A percentile compares a stretch with the other conserved stretches of the same genome.
These are phyloP conservation scores for Peronospora destructor DNA, from an alignment of 352 stramenopile genomes.

Conservation along the genomic window DNA sequence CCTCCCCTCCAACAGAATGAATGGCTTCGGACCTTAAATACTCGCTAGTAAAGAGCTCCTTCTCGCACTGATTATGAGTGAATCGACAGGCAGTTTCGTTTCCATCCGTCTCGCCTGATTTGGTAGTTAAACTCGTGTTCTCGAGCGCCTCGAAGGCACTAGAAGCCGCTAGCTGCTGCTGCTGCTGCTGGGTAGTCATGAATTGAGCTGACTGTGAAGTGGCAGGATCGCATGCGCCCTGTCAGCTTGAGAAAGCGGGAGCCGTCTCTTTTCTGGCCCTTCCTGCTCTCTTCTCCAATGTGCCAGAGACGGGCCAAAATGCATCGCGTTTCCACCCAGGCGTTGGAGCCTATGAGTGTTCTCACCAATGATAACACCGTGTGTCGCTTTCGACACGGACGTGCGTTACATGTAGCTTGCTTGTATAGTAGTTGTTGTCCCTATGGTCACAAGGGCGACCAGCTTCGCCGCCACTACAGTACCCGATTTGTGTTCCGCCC, in stretches of 20 bases:
- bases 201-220: slow-evolving; percentile 1
- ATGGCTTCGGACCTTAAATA: slow-evolving; percentile 49
- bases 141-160: too few species aligned
- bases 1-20: neutral
- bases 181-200: slow-evolving; percentile 16
- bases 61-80: slow-evolving; percentile 65
- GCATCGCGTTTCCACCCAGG: too few species aligned
- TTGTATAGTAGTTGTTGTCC: neutral
- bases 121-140: too few species aligned
- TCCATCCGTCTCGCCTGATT: too few species aligned
- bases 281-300: slow-evolving; percentile 23
- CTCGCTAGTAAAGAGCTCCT: slow-evolving; percentile 64
- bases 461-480: too few species aligned
- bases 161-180: too few species aligned
- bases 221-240: neutral
- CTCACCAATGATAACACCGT: neutral
- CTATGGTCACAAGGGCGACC: too few species aligned
- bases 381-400: slow-evolving; percentile 1
- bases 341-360: too few species aligned
- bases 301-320: slow-evolving; percentile 15
- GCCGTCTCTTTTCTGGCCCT: slow-evolving; percentile 14
- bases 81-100: slow-evolving; percentile 29
- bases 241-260: slow-evolving; percentile 13
- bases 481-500: slow-evolving; percentile 10
- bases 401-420: neutral